Evolutionary conservation across 768 basidiomycete genomes (phyloP).

Genomic region (Collybiopsis confluens): DNA sequence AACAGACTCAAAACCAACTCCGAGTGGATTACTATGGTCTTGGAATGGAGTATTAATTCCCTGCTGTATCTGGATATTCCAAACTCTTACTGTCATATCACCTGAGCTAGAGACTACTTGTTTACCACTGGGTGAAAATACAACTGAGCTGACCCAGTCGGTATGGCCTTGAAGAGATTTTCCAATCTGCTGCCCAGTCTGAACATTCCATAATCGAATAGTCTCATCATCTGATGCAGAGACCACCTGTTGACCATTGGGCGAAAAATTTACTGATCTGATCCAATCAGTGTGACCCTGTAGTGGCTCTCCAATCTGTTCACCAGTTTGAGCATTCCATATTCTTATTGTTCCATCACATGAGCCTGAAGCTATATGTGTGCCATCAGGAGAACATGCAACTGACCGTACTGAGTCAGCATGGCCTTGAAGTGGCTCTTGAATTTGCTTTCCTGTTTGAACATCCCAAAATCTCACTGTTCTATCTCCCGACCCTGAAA

Average conservation of each 20-base stretch:
- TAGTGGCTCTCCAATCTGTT: not conserved
- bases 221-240: slow-evolving; percentile 5
- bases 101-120: slow-evolving; percentile 19
- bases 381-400: slow-evolving; percentile 18
- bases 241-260: slow-evolving; percentile 17
- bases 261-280: not conserved
- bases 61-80: slow-evolving; percentile 14
- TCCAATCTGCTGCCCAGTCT: slow-evolving; percentile 10
- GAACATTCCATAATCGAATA: slow-evolving; percentile 17
- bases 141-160: slow-evolving; percentile 14
- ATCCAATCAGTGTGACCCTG: too few relatives aligned
- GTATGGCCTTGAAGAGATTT: slow-evolving; percentile 13
- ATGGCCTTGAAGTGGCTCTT: not conserved
- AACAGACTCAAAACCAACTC: not conserved
- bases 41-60: not conserved
- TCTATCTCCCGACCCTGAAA: not conserved
- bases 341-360: slow-evolving; percentile 30
- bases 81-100: slow-evolving; percentile 22
- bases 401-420: slow-evolving; percentile 15
- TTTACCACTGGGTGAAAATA: slow-evolving; percentile 19
- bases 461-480: slow-evolving; percentile 1
- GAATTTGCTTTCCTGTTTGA: not conserved
- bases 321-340: slow-evolving; percentile 32
- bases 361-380: slow-evolving; percentile 7
- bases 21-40: not conserved